Percentiles rank a stretch among this genome's conserved stretches.
These are phyloP conservation scores for Syncephalastrum racemosum DNA, from an alignment of 371 early-diverging fungal genomes.

Conservation along the genomic window DNA sequence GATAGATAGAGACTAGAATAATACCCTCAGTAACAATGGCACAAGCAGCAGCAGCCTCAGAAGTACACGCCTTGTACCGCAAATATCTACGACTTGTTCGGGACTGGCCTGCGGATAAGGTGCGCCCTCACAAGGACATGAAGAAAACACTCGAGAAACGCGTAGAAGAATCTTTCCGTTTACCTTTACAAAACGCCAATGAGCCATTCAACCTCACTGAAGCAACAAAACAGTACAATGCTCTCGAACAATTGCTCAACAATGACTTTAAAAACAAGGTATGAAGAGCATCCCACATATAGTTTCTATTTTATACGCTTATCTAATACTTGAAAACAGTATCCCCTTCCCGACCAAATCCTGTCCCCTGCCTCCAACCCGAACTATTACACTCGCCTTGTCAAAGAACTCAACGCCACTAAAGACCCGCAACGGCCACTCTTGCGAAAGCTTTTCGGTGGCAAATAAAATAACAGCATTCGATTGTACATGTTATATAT, in stretches of 20 bases:
- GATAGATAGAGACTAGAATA: no score
- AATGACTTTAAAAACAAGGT: conserved; percentile 62
- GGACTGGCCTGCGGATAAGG: conserved; percentile 61
- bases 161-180: conserved; percentile 53
- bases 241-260: conserved; percentile 47
- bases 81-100: conserved; percentile 52
- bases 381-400: conserved; percentile 55
- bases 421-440: conserved; percentile 21
- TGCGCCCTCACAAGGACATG: conserved; percentile 60
- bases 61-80: conserved; percentile 52
- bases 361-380: conserved; percentile 62
- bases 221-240: conserved; percentile 48
- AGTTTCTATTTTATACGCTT: neutral
- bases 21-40: no score
- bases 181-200: conserved; percentile 28
- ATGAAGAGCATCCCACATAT: neutral
- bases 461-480: neutral
- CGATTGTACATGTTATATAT: conserved; percentile 1
- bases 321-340: conserved; percentile 25
- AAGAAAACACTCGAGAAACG: conserved; percentile 54
- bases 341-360: conserved; percentile 55
- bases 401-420: conserved; percentile 46
- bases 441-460: neutral
- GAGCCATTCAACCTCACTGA: conserved; percentile 34
- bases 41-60: conserved; percentile 20